These are phyloP conservation scores for Moringa oleifera DNA, from an alignment of 345 rosid species.

Conservation along the genomic window DNA sequence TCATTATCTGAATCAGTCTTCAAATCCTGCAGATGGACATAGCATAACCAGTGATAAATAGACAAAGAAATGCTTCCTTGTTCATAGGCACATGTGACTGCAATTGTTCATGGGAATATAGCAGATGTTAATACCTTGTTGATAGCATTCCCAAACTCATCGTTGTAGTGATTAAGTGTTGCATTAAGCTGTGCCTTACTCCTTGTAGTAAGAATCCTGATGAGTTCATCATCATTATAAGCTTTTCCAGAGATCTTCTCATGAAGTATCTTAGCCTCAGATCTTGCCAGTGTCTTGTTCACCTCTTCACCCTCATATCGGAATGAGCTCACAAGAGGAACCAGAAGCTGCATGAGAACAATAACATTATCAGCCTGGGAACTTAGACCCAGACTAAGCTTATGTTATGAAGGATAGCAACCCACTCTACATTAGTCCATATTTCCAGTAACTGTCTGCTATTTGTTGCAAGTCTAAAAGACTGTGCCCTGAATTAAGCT, in stretches of 20 bases:
- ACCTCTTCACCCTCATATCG: conserved; percentile 84
- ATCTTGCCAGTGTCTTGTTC: conserved; percentile 55
- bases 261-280: conserved; percentile 80
- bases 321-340: conserved; percentile 71
- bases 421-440: too few species aligned
- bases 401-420: too few species aligned
- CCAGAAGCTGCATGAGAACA: conserved; percentile 50
- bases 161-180: conserved; percentile 71
- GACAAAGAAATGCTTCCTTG: not conserved
- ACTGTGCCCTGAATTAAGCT: too few species aligned
- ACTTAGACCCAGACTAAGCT: too few species aligned
- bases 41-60: not conserved
- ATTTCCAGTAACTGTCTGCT: too few species aligned
- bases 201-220: conserved; percentile 77
- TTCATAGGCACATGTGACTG: not conserved
- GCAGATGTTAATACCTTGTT: conserved; percentile 48
- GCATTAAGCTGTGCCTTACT: conserved; percentile 78
- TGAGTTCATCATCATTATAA: conserved; percentile 71
- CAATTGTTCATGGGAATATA: not conserved
- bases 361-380: not conserved
- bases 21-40: conserved; percentile 41
- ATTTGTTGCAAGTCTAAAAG: too few species aligned
- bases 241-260: conserved; percentile 68
- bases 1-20: conserved; percentile 64
- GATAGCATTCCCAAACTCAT: conserved; percentile 57